These are phyloP conservation scores for Erodium maritimum DNA, from an alignment of 345 rosid species.

Conservation along the genomic window DNA sequence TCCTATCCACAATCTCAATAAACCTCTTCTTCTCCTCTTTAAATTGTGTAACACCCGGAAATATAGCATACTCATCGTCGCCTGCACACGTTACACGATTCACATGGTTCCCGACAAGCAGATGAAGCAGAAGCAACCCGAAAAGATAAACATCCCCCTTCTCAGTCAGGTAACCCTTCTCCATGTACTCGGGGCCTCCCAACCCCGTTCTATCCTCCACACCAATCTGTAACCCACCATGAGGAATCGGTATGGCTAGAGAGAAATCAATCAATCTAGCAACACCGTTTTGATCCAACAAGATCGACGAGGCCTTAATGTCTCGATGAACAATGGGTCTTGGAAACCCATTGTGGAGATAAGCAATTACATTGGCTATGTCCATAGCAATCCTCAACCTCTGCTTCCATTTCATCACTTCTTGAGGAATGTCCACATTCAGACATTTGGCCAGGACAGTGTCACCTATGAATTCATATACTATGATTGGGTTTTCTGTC, in stretches of 20 bases:
- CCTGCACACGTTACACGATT: neutral
- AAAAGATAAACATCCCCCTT: neutral
- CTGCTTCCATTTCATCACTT: neutral
- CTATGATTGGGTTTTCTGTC: neutral
- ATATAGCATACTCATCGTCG: neutral
- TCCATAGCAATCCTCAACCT: neutral
- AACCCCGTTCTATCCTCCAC: neutral
- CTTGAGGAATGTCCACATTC: neutral
- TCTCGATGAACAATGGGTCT: neutral
- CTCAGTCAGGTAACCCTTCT: neutral
- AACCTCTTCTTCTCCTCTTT: neutral
- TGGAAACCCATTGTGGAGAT: neutral
- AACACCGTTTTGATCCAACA: neutral
- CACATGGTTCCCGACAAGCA: neutral
- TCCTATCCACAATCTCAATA: neutral
- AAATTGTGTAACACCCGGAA: neutral
- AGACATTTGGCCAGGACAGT: neutral
- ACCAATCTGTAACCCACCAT: neutral
- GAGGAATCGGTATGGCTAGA: neutral
- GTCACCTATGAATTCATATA: neutral
- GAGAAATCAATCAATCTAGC: neutral
- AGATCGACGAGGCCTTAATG: neutral
- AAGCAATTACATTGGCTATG: neutral
- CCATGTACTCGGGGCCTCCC: neutral
- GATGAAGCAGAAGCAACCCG: neutral